These are phyloP conservation scores for Rugosomyces carneus DNA, from an alignment of 1,284 basidiomycete species.

Conservation along the genomic window DNA sequence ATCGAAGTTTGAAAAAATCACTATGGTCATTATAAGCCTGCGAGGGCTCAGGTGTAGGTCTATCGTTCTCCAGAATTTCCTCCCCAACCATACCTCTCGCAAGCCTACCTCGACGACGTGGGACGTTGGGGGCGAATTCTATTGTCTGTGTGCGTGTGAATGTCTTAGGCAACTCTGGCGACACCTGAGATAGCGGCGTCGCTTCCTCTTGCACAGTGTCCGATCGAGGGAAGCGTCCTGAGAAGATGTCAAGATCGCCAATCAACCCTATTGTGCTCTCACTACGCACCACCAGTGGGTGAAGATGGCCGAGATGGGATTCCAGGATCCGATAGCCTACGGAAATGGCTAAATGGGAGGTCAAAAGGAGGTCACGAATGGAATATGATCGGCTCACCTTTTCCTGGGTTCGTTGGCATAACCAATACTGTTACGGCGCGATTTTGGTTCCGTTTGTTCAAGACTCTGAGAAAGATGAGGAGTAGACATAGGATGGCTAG, in stretches of 20 bases:
- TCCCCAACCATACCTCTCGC: conserved; percentile 8
- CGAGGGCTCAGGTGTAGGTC: conserved; percentile 12
- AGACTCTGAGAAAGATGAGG: too few species aligned
- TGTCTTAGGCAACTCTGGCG: conserved; percentile 14
- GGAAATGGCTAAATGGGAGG: conserved; percentile 14
- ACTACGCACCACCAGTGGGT: conserved; percentile 22
- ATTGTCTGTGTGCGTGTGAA: conserved; percentile 49
- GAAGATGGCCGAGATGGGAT: conserved; percentile 27
- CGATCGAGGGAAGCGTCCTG: conserved; percentile 18
- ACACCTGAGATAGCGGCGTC: conserved; percentile 5
- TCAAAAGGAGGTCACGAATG: background rate
- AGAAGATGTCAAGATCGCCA: conserved; percentile 5
- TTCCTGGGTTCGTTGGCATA: conserved; percentile 4
- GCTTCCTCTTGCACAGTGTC: conserved; percentile 24
- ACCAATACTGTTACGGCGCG: conserved; percentile 4
- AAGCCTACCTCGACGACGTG: conserved; percentile 16
- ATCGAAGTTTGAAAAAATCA: conserved; percentile 11
- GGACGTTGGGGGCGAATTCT: conserved; percentile 42
- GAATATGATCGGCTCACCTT: conserved; percentile 1
- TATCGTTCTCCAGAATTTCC: conserved; percentile 16
- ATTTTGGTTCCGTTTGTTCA: background rate
- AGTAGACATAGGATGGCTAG: conserved; percentile 19
- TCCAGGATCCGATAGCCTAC: conserved; percentile 36
- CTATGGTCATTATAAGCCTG: conserved; percentile 19
- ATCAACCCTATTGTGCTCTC: background rate